phyloP scores from a whole-genome alignment of 306 rosid species.

The Quercus suber region DNA sequence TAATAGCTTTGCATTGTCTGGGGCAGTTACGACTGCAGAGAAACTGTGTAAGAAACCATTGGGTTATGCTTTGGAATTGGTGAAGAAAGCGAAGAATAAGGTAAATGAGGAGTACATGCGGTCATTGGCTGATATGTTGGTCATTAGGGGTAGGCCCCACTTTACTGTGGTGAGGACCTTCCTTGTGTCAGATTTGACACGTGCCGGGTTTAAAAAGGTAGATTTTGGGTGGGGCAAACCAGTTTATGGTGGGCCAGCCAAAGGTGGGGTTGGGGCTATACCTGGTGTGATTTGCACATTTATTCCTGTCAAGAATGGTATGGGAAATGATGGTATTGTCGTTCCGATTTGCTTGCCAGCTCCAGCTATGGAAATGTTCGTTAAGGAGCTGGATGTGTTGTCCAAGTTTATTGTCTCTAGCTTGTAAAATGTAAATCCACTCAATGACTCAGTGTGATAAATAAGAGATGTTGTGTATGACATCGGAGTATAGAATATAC shows the following conservation, averaged over 20 bases:
- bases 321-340: slow-evolving; percentile 43
- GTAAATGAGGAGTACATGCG: slow-evolving; percentile 54
- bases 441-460: too few relatives aligned
- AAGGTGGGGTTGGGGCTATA: slow-evolving; percentile 41
- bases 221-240: slow-evolving; percentile 69
- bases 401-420: background rate
- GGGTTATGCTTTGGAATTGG: slow-evolving; percentile 49
- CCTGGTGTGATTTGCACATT: slow-evolving; percentile 50
- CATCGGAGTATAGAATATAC: too few relatives aligned
- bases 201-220: slow-evolving; percentile 42
- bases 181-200: slow-evolving; percentile 53
- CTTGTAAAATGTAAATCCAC: background rate
- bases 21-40: slow-evolving; percentile 42
- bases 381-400: slow-evolving; percentile 15
- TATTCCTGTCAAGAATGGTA: slow-evolving; percentile 25
- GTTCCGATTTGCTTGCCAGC: slow-evolving; percentile 50
- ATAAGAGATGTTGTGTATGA: too few relatives aligned
- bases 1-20: slow-evolving; percentile 41
- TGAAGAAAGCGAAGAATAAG: slow-evolving; percentile 40
- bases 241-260: slow-evolving; percentile 47
- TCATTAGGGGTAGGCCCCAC: slow-evolving; percentile 36
- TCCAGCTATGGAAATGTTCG: slow-evolving; percentile 49
- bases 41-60: slow-evolving; percentile 39
- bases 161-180: slow-evolving; percentile 36
- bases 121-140: slow-evolving; percentile 57